Evolutionary conservation across 75 land plant genomes (phyloP), one percentile per base, ranked within the genome.

Genomic region (Picea glauca): DNA sequence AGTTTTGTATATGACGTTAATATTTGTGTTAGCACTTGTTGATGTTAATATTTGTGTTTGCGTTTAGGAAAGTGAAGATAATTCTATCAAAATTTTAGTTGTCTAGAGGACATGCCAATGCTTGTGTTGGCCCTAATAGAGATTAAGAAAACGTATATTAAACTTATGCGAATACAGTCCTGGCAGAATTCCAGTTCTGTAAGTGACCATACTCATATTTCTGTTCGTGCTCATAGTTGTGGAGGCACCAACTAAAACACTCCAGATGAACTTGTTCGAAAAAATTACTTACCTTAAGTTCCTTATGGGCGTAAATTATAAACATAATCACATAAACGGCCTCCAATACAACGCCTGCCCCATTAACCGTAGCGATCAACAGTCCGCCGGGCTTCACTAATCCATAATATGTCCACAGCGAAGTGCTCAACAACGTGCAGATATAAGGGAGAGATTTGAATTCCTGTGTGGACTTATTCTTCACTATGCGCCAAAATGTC

Each of bases 391-490:
- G 81, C 66, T 84, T 86, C 0, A 56, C 43, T 15, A 77, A 18
- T 3, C 91, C 89, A 72, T 89, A 89, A 57, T 82, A 89, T 56
- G 80, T 76, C 83, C 91, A 86, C 32, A 82, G 63, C 2, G 82
- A 81, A 33, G 84, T 43, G 46, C 58, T 87, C 58, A 87, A 60
- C 43, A 87, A 75, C 0, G 84, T 84, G 58, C 82, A 80, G 13
- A 89, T 58, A 63, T 84, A 89, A 12, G 93, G 91, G 0, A 86
- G 30, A 3, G 81, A 80, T 43, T 88, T 88, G 87, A 86, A 92
- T 35, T 81, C 46, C 86, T 87, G 89, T 13, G 87, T 91, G 31
- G 94, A 92, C 63, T 85, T 92, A 77, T 83, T 88, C 91, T 87
- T 92, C 79, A 86, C 81, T 20, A 92, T 83, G 13, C 78, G 58